Conservation (phyloP, 73 alveolate species). For the Breviolum minutum region DNA sequence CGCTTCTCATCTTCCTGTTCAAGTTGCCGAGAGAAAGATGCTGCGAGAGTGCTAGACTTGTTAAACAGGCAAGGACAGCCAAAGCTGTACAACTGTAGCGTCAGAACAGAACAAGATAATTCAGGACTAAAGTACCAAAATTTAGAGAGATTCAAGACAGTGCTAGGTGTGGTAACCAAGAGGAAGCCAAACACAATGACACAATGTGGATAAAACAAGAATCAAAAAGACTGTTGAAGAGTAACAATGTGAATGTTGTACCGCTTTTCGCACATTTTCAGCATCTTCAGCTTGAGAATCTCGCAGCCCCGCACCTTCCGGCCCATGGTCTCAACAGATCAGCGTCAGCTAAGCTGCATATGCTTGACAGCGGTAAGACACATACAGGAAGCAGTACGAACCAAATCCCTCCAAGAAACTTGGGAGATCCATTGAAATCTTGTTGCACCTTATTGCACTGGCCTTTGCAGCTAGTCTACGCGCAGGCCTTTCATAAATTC, state of each 20-base stretch:
- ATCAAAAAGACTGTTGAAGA: not conserved
- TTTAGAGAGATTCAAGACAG: too few species aligned
- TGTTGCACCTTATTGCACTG: not conserved
- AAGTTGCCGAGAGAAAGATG: too few species aligned
- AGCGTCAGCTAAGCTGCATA: slow-evolving; percentile 4
- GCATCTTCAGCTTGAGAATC: too few species aligned
- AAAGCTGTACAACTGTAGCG: too few species aligned
- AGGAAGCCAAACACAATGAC: too few species aligned
- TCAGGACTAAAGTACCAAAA: too few species aligned
- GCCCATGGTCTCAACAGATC: slow-evolving; percentile 24
- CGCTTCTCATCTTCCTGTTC: slow-evolving; percentile 75
- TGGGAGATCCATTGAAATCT: not conserved
- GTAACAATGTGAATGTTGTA: not conserved
- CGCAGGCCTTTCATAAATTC: not conserved
- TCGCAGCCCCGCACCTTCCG: not conserved
- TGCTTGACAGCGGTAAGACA: not conserved
- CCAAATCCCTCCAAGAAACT: not conserved
- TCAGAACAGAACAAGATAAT: too few species aligned
- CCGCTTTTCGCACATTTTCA: not conserved
- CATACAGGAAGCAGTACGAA: not conserved
- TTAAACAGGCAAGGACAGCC: too few species aligned
- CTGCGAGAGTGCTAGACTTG: too few species aligned
- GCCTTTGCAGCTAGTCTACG: too few species aligned
- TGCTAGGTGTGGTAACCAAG: too few species aligned
- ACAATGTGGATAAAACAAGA: not conserved